Base-by-base conservation (phyloP, 2,329 filamentous ascomycete genomes). In the Xylariaceae sp. region DNA sequence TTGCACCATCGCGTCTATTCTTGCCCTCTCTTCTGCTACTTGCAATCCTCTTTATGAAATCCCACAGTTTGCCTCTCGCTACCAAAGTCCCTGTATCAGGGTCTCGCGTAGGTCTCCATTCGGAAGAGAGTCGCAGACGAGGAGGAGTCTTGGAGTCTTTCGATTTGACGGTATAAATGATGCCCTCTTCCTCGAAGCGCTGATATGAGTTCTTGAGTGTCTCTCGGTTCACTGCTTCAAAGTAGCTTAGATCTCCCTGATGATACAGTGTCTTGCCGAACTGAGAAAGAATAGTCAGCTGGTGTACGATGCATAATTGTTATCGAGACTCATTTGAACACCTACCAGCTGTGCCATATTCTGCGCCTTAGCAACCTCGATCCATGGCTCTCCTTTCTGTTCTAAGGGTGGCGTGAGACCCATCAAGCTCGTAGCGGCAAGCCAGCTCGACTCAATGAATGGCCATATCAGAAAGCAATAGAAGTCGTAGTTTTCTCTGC, bases 381-480 rank as follows among this genome's bases (percentile, higher is more conserved):
- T 77, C 89, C 90, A 96, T 6, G 81, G 75, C 42, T 86, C 83
- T n/a, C 76, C 75, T n/a, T 75, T 72, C 50, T 77, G 68, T 0
- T 64, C 71, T 1, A 69, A 63, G 3, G 89, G 90, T 1, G 91
- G 90, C 0, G 89, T 86, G 12, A 97, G 77, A 40, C 92, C 91
- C 74, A 96, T 86, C 0, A 97, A 75, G 0, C 88, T 90, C 0
- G 97, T 86, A 0, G 90, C 87, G 11, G 90, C 91, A 1, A 99
- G 79, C 94, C 94, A 99, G 45, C 82, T 86, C 0, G 91, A 87
- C 69, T 99, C 94, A 58, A 97, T 91, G 60, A 99, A 99, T 0
- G 94, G 94, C 94, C 94, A 99, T 55, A 99, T 90, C 17, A 99
- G 73, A 76, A 97, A 99, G 71, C 92, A 97, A 71, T 97, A 97